Evolutionary conservation across 1,139 yeast species (phyloP), one percentile per base, ranked within the genome.

Genomic region (Sugiyamaella neomexicana): DNA sequence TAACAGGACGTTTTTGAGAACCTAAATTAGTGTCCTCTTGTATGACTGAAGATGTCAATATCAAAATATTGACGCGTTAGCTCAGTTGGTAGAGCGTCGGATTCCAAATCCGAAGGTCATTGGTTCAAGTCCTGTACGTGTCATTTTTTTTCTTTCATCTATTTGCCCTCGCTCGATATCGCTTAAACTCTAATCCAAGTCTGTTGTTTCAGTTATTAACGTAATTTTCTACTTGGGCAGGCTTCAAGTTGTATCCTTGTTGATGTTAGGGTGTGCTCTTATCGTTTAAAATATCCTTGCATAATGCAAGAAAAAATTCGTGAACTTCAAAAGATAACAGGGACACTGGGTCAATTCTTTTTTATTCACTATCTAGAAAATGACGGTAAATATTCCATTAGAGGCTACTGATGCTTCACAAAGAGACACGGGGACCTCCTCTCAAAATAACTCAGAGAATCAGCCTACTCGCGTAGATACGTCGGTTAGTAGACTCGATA

Each of bases 1-100:
- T 27, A 27, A 27, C 8, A 9, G 31, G 5, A 5, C 31, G 5
- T 9, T 27, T 27, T 27, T 27, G 31, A 27, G n/a, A n/a, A n/a
- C n/a, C n/a, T 27, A 27, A 27, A 27, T 5, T 27, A 27, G 8
- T 6, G 31, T 27, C 9, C 9, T 9, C 5, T 5, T 27, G 8
- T 27, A 27, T 27, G 31, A 9, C 8, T 27, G 5, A 6, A 27
- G 31, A 9, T 27, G 5, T 27, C 31, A 5, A 9, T 27, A 12
- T n/a, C 15, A 12, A 23, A 12, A 23, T 15, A 16, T 23, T 20
- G 88, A 82, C 82, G 89, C 88, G 85, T 86, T 85, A 88, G 89
- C 89, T 85, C 89, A 85, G 83, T 83, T 46, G 89, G 90, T 82
- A 84, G 89, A 84, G 89, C 89, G 82, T 84, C 83, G 84, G 89